Conservation (phyloP, 768 basidiomycete species). For the Agaricus subrufescens region DNA sequence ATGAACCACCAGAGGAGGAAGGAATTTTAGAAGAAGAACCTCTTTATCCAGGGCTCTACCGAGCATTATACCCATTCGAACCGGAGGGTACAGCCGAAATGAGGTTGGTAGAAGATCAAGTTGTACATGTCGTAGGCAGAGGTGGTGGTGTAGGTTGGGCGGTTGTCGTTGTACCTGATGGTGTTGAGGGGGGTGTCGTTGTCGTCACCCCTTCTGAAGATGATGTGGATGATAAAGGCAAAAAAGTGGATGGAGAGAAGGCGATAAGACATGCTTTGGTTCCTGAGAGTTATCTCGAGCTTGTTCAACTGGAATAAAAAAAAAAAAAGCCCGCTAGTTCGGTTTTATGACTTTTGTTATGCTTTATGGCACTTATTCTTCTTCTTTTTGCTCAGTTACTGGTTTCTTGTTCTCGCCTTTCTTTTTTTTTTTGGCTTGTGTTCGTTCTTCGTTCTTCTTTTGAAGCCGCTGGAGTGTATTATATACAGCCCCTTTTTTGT, state of each 20-base stretch:
- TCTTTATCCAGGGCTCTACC: slow-evolving; percentile 67
- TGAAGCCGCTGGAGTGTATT: too few relatives aligned
- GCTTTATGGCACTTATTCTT: too few relatives aligned
- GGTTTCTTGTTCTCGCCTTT: too few relatives aligned
- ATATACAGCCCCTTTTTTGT: too few relatives aligned
- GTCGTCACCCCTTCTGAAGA: not conserved
- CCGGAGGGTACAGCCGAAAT: slow-evolving; percentile 84
- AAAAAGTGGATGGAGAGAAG: not conserved
- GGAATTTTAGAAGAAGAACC: slow-evolving; percentile 34
- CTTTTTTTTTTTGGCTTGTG: too few relatives aligned
- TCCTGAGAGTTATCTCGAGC: slow-evolving; percentile 73
- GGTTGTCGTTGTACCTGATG: slow-evolving; percentile 44
- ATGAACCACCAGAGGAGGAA: slow-evolving; percentile 18
- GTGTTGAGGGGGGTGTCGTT: slow-evolving; percentile 53
- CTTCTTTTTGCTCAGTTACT: too few relatives aligned
- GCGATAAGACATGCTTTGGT: slow-evolving; percentile 58
- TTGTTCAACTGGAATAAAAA: slow-evolving; percentile 36
- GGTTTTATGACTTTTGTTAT: not conserved
- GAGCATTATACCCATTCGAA: slow-evolving; percentile 73
- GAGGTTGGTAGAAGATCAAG: slow-evolving; percentile 70
- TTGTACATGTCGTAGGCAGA: slow-evolving; percentile 66
- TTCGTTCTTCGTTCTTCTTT: too few relatives aligned
- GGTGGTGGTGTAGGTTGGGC: slow-evolving; percentile 84
- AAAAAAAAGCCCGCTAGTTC: too few relatives aligned
- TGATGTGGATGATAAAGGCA: not conserved